phyloP scores from a whole-genome alignment of 495 filamentous ascomycete genomes.

The Aspergillus bertholletiae region DNA sequence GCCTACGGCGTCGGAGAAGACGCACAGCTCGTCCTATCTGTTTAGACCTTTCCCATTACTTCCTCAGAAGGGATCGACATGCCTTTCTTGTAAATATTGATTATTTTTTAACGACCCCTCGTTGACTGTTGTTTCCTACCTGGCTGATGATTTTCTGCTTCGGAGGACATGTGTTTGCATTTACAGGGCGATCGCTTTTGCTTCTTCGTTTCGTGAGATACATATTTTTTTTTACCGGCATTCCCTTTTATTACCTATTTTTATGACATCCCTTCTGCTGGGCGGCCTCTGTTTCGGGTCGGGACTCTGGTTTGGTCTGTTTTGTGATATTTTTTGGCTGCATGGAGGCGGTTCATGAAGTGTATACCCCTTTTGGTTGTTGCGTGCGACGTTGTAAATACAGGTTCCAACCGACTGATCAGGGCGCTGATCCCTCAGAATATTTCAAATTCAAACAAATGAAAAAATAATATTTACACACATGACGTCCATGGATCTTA shows the following conservation, averaged over 20 bases:
- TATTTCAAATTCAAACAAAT: conserved; percentile 3
- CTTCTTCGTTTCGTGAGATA: conserved; percentile 14
- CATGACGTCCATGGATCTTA: not conserved
- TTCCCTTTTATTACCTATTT: conserved; percentile 11
- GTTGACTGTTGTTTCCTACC: conserved; percentile 4
- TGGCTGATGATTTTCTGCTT: not conserved
- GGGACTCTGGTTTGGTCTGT: conserved; percentile 20
- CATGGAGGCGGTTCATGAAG: conserved; percentile 33
- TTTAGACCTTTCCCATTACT: conserved; percentile 42
- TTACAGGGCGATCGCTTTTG: conserved; percentile 23
- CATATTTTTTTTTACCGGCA: conserved; percentile 18
- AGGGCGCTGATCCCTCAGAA: conserved; percentile 2
- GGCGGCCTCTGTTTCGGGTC: conserved; percentile 14
- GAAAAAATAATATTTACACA: not conserved
- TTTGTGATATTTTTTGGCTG: conserved; percentile 29
- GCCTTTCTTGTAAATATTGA: conserved; percentile 41
- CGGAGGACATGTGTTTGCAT: conserved; percentile 24
- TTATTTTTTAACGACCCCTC: conserved; percentile 22
- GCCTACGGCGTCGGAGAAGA: conserved; percentile 56
- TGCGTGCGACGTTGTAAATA: conserved; percentile 8
- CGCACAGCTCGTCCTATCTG: conserved; percentile 77
- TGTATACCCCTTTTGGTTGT: conserved; percentile 36
- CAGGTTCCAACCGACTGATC: not conserved
- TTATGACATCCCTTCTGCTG: conserved; percentile 24
- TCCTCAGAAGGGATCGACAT: conserved; percentile 7